Conservation (phyloP, 2,329 filamentous ascomycete genomes). For the Clonostachys rosea region DNA sequence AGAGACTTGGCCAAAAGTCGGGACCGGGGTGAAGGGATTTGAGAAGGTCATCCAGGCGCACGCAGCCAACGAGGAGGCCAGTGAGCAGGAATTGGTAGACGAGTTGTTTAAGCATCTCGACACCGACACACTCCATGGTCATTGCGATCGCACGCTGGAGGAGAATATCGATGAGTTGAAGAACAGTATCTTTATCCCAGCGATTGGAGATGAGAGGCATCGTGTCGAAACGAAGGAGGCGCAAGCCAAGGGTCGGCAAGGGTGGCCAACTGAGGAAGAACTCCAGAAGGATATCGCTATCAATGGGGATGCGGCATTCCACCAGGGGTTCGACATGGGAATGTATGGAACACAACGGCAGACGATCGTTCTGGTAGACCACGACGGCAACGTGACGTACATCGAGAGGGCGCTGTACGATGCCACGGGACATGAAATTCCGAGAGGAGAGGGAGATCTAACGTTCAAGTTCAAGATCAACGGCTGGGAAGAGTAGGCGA, state of each 20-base stretch:
- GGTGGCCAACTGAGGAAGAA: conserved; percentile 31
- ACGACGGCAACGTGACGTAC: conserved; percentile 57
- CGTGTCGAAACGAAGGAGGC: conserved; percentile 37
- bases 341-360: conserved; percentile 63
- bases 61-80: conserved; percentile 12
- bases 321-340: conserved; percentile 47
- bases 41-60: conserved; percentile 1
- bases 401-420: conserved; percentile 58
- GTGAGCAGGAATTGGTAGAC: conserved; percentile 43
- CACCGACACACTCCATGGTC: conserved; percentile 47
- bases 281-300: conserved; percentile 10
- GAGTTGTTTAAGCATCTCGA: conserved; percentile 51
- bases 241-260: conserved; percentile 26
- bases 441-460: conserved; percentile 49
- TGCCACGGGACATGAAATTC: conserved; percentile 47
- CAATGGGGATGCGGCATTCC: not conserved
- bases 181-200: conserved; percentile 57
- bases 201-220: conserved; percentile 45
- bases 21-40: conserved; percentile 7
- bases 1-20: conserved; percentile 57
- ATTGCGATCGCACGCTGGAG: conserved; percentile 39
- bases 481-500: conserved; percentile 33
- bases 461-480: conserved; percentile 52
- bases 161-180: conserved; percentile 49
- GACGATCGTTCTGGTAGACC: conserved; percentile 57